phyloP scores from a whole-genome alignment of 257 asterid genomes.

The Eucommia ulmoides region DNA sequence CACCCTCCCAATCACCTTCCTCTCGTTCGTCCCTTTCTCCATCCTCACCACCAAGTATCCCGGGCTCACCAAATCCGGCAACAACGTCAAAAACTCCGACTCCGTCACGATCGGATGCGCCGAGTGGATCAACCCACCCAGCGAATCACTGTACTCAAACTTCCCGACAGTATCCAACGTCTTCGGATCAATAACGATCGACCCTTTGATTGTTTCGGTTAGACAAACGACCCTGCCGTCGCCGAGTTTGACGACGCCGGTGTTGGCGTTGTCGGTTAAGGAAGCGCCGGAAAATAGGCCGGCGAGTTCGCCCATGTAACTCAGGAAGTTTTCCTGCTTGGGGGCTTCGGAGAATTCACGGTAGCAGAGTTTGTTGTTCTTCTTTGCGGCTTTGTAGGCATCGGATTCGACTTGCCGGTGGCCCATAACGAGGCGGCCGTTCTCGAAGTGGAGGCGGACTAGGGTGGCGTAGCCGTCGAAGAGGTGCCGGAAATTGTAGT shows the following conservation, averaged over 20 bases:
- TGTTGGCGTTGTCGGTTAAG: conserved; percentile 81
- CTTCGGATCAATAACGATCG: conserved; percentile 51
- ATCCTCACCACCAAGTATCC: conserved; percentile 73
- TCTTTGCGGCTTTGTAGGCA: conserved; percentile 75
- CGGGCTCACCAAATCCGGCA: conserved; percentile 73
- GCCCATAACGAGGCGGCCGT: conserved; percentile 58
- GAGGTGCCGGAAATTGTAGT: conserved; percentile 83
- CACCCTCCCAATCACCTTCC: conserved; percentile 69
- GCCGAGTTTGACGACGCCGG: conserved; percentile 76
- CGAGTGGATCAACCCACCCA: conserved; percentile 76
- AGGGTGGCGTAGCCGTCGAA: conserved; percentile 97
- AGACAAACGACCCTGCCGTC: conserved; percentile 90
- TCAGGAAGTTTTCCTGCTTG: conserved; percentile 48
- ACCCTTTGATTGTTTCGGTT: conserved; percentile 84
- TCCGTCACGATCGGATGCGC: conserved; percentile 94
- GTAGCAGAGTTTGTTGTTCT: conserved; percentile 57
- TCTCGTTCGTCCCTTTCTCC: conserved; percentile 71
- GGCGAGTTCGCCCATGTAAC: conserved; percentile 77
- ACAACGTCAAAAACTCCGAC: conserved; percentile 44
- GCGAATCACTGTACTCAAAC: conserved; percentile 47
- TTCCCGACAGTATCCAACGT: conserved; percentile 59
- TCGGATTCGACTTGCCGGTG: conserved; percentile 87
- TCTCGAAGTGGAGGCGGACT: conserved; percentile 64
- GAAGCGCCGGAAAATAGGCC: conserved; percentile 85
- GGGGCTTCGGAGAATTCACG: conserved; percentile 90